These are phyloP conservation scores for Austroboletus festivus DNA, from an alignment of 768 basidiomycete species.

Conservation along the genomic window DNA sequence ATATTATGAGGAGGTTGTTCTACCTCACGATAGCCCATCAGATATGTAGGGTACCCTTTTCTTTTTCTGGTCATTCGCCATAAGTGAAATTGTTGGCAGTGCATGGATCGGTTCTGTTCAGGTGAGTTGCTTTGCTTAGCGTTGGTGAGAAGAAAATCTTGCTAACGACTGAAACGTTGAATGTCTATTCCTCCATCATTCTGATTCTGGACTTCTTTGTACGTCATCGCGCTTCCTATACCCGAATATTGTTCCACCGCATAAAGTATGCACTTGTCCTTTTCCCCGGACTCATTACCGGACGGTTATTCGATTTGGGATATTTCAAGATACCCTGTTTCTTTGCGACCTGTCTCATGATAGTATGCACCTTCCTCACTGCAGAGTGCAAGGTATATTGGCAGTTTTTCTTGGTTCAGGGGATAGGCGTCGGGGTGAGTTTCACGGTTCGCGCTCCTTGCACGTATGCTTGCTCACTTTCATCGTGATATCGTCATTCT, in stretches of 20 bases:
- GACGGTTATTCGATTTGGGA: conserved; percentile 73
- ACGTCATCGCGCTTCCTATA: not conserved
- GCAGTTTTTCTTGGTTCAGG: conserved; percentile 78
- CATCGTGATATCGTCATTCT: not conserved
- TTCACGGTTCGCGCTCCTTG: no score
- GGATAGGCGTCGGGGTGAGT: conserved; percentile 61
- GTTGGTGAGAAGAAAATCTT: not conserved
- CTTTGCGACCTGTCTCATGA: conserved; percentile 45
- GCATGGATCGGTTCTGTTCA: conserved; percentile 82
- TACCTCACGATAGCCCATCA: conserved; percentile 52
- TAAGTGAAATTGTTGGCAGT: conserved; percentile 34
- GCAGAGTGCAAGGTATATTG: conserved; percentile 72
- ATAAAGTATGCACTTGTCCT: conserved; percentile 60
- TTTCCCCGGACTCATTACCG: conserved; percentile 58
- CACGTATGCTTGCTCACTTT: not conserved
- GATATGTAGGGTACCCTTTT: conserved; percentile 46
- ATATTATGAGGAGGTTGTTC: conserved; percentile 58
- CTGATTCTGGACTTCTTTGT: not conserved
- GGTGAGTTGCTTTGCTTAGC: conserved; percentile 33
- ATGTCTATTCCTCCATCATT: not conserved
- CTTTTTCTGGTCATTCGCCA: not conserved
- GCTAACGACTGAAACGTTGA: not conserved
- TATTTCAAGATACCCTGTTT: conserved; percentile 53
- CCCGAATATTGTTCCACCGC: not conserved
- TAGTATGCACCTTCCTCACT: conserved; percentile 59